Conservation (phyloP, 163 green algal species). For the Volvox carteri region DNA sequence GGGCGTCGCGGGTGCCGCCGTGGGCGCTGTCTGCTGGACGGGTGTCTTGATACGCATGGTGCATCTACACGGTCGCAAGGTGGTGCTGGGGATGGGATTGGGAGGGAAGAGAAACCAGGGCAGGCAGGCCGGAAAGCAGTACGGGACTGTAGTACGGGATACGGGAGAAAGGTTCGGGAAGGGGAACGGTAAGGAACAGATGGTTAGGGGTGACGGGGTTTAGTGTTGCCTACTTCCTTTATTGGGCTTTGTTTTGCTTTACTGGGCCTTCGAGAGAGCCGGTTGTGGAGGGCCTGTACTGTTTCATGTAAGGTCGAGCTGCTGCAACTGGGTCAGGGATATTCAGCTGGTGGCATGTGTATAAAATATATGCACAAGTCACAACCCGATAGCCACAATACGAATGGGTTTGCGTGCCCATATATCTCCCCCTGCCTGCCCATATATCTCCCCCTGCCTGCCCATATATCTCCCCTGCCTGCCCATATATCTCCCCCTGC, state of each 20-base stretch:
- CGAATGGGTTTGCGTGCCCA: not conserved
- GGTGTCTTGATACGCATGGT: constrained; percentile 36
- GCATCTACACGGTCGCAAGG: constrained; percentile 17
- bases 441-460: not conserved
- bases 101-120: not conserved
- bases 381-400: not conserved
- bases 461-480: not conserved
- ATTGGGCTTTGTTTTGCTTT: not conserved
- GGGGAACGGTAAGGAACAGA: not conserved
- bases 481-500: too few species aligned
- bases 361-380: too few species aligned
- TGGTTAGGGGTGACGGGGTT: not conserved
- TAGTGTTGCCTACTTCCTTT: not conserved
- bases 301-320: not conserved
- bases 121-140: too few species aligned
- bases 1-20: not conserved
- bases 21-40: constrained; percentile 43
- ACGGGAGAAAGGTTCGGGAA: not conserved
- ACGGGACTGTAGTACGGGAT: not conserved
- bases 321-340: not conserved
- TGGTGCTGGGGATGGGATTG: not conserved
- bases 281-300: not conserved
- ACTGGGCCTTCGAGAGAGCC: not conserved
- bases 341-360: not conserved
- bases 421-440: not conserved